Evolutionary conservation across 2,329 filamentous ascomycete genomes (phyloP).

Genomic region (Talaromyces marneffei): DNA sequence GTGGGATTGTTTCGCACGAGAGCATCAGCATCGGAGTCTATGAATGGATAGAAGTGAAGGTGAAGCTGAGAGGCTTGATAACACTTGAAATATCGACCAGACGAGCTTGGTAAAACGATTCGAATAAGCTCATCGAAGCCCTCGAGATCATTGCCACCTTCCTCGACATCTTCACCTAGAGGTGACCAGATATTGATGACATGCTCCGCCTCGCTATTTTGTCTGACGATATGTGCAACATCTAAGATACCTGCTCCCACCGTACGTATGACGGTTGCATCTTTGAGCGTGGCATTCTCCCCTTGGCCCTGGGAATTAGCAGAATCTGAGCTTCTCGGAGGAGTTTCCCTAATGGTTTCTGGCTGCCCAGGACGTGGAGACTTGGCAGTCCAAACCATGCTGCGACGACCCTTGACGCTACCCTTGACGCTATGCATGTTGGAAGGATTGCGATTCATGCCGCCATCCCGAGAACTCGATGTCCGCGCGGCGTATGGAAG

Average conservation of each 20-base stretch:
- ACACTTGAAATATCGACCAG: conserved; percentile 69
- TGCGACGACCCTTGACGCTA: conserved; percentile 37
- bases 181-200: conserved; percentile 73
- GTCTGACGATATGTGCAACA: conserved; percentile 67
- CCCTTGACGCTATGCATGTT: conserved; percentile 31
- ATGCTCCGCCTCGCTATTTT: conserved; percentile 66
- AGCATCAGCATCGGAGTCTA: conserved; percentile 67
- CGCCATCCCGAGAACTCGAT: conserved; percentile 32
- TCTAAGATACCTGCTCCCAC: conserved; percentile 73
- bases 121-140: conserved; percentile 69
- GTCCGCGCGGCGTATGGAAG: conserved; percentile 23
- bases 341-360: conserved; percentile 28
- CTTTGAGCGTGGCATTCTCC: conserved; percentile 27
- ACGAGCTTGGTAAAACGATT: conserved; percentile 66
- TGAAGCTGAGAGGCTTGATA: conserved; percentile 69
- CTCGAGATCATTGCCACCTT: conserved; percentile 54
- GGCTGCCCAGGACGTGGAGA: conserved; percentile 24
- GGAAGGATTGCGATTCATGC: conserved; percentile 22
- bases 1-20: conserved; percentile 86
- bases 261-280: conserved; percentile 53
- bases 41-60: conserved; percentile 72
- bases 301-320: conserved; percentile 19
- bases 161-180: conserved; percentile 50
- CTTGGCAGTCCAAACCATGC: conserved; percentile 39
- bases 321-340: conserved; percentile 24